phyloP scores from a whole-genome alignment of 2,329 filamentous ascomycete species.

The Pseudogymnoascus sp. region DNA sequence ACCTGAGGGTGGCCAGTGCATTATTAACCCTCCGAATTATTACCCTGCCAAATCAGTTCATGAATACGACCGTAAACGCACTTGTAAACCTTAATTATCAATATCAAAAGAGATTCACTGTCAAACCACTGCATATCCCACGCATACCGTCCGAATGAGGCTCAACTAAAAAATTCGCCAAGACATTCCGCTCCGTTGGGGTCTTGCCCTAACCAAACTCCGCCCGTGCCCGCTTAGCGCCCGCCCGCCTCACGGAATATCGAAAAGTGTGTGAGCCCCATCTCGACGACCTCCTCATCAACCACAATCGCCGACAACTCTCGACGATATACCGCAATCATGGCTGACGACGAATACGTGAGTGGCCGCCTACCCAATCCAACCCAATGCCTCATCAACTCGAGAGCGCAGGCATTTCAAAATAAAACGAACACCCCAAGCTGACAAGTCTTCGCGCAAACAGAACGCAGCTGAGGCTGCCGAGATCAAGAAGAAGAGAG shows the following conservation, averaged over 20 bases:
- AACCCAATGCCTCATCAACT: neutral
- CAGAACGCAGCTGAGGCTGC: conserved; percentile 97
- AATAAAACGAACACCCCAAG: neutral
- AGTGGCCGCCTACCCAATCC: conserved; percentile 33
- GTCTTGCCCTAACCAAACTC: conserved; percentile 6
- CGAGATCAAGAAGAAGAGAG: conserved; percentile 99
- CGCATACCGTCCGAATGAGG: neutral
- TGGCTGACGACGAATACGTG: conserved; percentile 76
- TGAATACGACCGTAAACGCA: neutral
- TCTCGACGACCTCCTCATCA: conserved; percentile 10
- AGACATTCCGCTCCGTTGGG: conserved; percentile 10
- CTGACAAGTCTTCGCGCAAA: conserved; percentile 31
- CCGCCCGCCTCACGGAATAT: neutral
- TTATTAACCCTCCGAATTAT: neutral
- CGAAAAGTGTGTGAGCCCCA: conserved; percentile 8
- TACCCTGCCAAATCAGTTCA: neutral
- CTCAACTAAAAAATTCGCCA: neutral
- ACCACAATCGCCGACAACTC: conserved; percentile 17
- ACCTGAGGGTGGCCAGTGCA: neutral
- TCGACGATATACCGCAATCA: conserved; percentile 47
- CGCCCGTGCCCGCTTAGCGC: conserved; percentile 1
- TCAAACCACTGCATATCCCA: neutral
- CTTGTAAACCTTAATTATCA: neutral
- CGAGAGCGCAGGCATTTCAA: neutral
- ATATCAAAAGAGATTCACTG: neutral